Base-by-base conservation (phyloP, 441 rosid genomes). In the Iberis amara region DNA sequence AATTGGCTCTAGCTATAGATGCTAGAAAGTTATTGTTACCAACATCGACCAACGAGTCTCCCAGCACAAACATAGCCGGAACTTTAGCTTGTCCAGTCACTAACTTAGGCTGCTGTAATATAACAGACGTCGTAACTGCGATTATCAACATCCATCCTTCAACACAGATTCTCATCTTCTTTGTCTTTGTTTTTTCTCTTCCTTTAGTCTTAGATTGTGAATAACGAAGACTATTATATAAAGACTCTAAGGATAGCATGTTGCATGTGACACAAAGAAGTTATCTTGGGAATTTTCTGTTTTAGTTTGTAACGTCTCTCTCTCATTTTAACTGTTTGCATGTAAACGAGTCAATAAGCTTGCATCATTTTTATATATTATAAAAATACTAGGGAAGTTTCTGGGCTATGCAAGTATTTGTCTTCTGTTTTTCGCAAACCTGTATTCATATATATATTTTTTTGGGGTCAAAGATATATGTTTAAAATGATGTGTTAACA, bases 11-110 rank as follows among this genome's bases (percentile, higher is more conserved):
- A 42, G 86, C 85, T 26, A 69, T 39, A 30, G 86, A 71, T 39
- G 10, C 41, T 8, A 80, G 68, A 68, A 39, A 83, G 71, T 83
- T 83, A 74, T 69, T 83, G 75, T 80, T 83, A 11, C 91, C 91
- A 32, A 47, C 72, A 42, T 83, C 87, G 4, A 76, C 86, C 48
- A 75, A 47, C 8, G 91, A 83, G 56, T 80, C 91, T 48, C 91
- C 91, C 5, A 80, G 76, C 64, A 83, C 81, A 36, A 80, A 80
- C 69, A 69, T 53, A 40, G 73, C 73, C n/a, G 73, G 57, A 41
- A 69, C 66, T 59, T 71, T 28, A 18, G 52, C 73, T 7, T 75
- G 67, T 48, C 53, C 80, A 0, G 27, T 67, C 1, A 52, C 74
- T 49, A 53, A 11, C 7, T 44, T 43, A 7, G 69, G 57, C 31